These are phyloP conservation scores for Cinchona pubescens DNA, from an alignment of 257 asterid genomes.

Conservation along the genomic window DNA sequence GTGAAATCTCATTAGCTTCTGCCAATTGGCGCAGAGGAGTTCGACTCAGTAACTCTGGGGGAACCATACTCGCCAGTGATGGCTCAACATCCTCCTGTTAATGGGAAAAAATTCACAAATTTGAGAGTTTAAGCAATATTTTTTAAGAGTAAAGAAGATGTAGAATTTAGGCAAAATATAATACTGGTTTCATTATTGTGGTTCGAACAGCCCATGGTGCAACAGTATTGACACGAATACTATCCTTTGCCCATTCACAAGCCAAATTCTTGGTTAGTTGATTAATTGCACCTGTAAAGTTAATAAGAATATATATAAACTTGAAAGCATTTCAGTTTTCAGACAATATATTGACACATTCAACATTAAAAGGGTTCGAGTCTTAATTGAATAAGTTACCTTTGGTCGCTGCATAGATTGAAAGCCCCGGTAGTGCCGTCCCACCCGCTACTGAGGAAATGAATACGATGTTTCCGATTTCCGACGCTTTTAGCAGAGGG, in stretches of 20 bases:
- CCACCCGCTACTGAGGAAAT: constrained; percentile 31
- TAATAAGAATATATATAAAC: neutral
- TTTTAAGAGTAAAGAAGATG: no score
- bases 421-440: constrained; percentile 19
- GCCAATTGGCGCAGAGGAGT: constrained; percentile 26
- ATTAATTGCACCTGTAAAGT: constrained; percentile 29
- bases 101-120: neutral
- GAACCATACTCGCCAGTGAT: neutral
- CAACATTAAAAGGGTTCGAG: neutral
- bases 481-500: constrained; percentile 31
- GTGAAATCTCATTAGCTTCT: constrained; percentile 30
- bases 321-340: neutral
- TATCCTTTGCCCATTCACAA: constrained; percentile 33
- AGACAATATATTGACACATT: no score
- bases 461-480: constrained; percentile 26
- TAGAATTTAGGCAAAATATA: no score
- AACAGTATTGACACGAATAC: constrained; percentile 32
- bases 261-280: constrained; percentile 37
- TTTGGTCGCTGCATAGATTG: constrained; percentile 32
- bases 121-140: neutral
- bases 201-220: constrained; percentile 36
- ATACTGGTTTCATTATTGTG: constrained; percentile 11
- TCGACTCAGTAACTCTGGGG: neutral
- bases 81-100: constrained; percentile 21
- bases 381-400: constrained; percentile 14